Conservation (phyloP, 176 grass and related monocot genomes). For the Musa troglodytarum region DNA sequence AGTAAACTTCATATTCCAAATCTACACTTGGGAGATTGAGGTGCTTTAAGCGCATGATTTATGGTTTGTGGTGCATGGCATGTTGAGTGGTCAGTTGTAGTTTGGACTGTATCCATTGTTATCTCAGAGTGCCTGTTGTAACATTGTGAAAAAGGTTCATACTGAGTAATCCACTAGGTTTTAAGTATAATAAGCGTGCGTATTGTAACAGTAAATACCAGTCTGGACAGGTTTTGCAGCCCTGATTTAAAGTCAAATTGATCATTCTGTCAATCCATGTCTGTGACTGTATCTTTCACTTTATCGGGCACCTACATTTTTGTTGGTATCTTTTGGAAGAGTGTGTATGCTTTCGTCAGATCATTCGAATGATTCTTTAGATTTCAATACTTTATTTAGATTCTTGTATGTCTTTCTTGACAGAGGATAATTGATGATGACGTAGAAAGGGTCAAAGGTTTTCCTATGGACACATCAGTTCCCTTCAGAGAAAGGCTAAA, state of each 20-base stretch:
- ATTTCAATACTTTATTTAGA: not conserved
- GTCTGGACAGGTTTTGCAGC: too few species aligned
- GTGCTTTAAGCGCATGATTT: too few species aligned
- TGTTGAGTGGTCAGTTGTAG: too few species aligned
- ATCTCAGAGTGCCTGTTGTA: too few species aligned
- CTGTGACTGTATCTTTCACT: not conserved
- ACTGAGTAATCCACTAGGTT: too few species aligned
- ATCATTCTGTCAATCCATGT: too few species aligned
- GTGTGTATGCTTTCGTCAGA: not conserved
- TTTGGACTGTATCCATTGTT: too few species aligned
- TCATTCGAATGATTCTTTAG: not conserved
- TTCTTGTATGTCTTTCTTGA: conserved; percentile 11
- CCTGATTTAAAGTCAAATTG: not conserved
- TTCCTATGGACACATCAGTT: conserved; percentile 61
- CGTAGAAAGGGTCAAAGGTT: conserved; percentile 66
- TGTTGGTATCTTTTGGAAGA: not conserved
- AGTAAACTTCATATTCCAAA: not conserved
- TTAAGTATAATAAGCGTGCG: too few species aligned
- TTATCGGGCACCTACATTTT: not conserved
- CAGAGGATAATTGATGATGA: conserved; percentile 84
- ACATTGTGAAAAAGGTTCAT: too few species aligned
- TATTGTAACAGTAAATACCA: too few species aligned
- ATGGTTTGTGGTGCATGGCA: too few species aligned
- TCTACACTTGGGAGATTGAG: not conserved
- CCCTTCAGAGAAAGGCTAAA: conserved; percentile 87